Conservation (phyloP, 2,329 filamentous ascomycete genomes). For the Colletotrichum cuscutae region DNA sequence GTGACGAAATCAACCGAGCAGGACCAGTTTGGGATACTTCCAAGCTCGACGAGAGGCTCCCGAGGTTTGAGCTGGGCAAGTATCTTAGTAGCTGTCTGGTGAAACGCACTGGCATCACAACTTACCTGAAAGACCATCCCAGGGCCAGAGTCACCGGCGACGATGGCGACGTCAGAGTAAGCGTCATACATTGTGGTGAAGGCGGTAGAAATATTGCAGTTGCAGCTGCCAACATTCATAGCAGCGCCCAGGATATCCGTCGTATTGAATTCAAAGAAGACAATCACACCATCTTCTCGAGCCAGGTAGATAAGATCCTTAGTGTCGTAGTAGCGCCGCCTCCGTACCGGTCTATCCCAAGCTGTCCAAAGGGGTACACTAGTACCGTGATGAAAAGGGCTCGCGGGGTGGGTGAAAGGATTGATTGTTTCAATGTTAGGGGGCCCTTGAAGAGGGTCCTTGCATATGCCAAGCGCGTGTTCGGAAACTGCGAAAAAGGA, state of each 20-base stretch:
- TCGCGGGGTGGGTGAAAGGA: constrained; percentile 52
- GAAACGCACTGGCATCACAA: background rate
- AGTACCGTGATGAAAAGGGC: constrained; percentile 57
- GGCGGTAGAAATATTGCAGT: constrained; percentile 81
- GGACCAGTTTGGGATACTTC: constrained; percentile 71
- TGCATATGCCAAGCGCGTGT: constrained; percentile 65
- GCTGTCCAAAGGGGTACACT: constrained; percentile 77
- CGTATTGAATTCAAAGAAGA: constrained; percentile 75
- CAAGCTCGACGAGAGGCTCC: constrained; percentile 44
- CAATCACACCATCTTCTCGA: constrained; percentile 85
- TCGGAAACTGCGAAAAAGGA: constrained; percentile 77
- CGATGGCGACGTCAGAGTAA: constrained; percentile 81
- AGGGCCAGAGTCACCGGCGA: constrained; percentile 81
- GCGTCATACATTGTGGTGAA: constrained; percentile 80
- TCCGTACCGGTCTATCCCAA: constrained; percentile 83
- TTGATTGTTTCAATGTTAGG: constrained; percentile 59
- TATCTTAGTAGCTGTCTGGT: background rate
- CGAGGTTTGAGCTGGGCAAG: constrained; percentile 31
- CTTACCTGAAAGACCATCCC: constrained; percentile 80
- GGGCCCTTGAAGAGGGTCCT: constrained; percentile 62
- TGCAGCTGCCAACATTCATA: constrained; percentile 71
- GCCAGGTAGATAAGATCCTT: constrained; percentile 87
- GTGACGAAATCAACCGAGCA: constrained; percentile 66
- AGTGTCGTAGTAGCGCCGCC: constrained; percentile 67
- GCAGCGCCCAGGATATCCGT: constrained; percentile 64